Percentiles rank a stretch among this genome's conserved stretches.
Conservation (phyloP, 2,329 filamentous ascomycete genomes). For the Epichloe gansuensis region DNA sequence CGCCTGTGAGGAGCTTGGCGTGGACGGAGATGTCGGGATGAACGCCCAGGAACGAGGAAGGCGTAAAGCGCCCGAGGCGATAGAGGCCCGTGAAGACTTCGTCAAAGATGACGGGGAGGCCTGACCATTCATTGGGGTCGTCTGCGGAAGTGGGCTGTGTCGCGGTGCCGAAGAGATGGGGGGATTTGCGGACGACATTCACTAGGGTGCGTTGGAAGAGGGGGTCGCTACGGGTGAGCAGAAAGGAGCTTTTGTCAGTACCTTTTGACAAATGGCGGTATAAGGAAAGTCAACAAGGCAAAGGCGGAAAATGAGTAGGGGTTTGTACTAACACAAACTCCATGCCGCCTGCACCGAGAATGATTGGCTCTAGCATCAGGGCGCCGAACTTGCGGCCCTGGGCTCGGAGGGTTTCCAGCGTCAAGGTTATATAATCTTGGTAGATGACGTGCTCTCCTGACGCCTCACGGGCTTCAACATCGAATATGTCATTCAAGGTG, state of each 20-base stretch:
- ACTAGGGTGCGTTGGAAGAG: conserved; percentile 66
- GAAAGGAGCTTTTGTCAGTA: not conserved
- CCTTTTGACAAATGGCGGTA: not conserved
- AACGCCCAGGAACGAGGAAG: conserved; percentile 54
- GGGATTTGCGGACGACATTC: conserved; percentile 47
- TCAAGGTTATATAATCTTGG: conserved; percentile 42
- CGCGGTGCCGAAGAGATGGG: conserved; percentile 37
- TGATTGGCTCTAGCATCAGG: conserved; percentile 65
- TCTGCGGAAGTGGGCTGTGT: conserved; percentile 3
- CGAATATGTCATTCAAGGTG: conserved; percentile 45
- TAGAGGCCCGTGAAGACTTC: conserved; percentile 83
- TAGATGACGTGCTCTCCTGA: conserved; percentile 39
- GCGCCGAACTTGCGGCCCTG: conserved; percentile 60
- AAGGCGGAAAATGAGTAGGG: too few relatives aligned
- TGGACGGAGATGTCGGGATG: conserved; percentile 67
- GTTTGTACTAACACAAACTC: conserved; percentile 49
- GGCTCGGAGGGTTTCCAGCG: conserved; percentile 36
- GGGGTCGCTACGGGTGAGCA: conserved; percentile 48
- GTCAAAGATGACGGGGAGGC: conserved; percentile 69
- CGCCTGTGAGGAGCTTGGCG: conserved; percentile 74
- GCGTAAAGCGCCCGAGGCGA: conserved; percentile 59
- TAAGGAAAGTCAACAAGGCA: not conserved
- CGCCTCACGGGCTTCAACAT: conserved; percentile 35
- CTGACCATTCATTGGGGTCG: conserved; percentile 42
- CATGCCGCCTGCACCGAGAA: conserved; percentile 78